These are phyloP conservation scores for Rhizoclosmatium globosum DNA, from an alignment of 192 early-diverging fungal species.

Conservation along the genomic window DNA sequence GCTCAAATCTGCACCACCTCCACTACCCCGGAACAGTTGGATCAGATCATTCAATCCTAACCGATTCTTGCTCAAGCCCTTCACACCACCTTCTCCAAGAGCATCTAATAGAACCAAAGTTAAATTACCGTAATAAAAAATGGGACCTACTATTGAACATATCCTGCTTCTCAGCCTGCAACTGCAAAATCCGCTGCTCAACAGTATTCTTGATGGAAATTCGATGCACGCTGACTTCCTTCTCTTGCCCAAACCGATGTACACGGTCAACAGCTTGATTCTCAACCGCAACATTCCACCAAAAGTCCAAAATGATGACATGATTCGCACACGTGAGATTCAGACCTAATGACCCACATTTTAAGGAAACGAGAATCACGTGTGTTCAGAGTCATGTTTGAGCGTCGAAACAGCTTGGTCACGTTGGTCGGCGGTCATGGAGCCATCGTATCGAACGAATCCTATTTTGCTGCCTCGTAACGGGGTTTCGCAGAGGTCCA, in stretches of 20 bases:
- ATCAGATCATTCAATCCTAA: constrained; percentile 47
- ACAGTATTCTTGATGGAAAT: constrained; percentile 71
- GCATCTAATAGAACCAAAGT: constrained; percentile 31
- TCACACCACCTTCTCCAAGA: constrained; percentile 44
- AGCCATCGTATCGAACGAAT: constrained; percentile 43
- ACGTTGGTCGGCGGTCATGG: constrained; percentile 38
- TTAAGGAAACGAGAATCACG: constrained; percentile 47
- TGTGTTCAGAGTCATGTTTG: constrained; percentile 30
- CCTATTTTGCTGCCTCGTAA: constrained; percentile 31
- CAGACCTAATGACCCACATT: constrained; percentile 53
- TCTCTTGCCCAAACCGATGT: constrained; percentile 35
- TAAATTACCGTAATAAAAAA: not conserved
- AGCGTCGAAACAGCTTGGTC: constrained; percentile 32
- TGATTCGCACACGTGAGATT: constrained; percentile 52
- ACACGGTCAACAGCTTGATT: constrained; percentile 72
- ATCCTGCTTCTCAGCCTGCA: constrained; percentile 71
- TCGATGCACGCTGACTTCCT: constrained; percentile 66
- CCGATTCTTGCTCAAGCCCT: constrained; percentile 30
- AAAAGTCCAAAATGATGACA: constrained; percentile 54
- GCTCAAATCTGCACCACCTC: constrained; percentile 2
- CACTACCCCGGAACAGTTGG: constrained; percentile 41
- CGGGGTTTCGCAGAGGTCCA: constrained; percentile 41
- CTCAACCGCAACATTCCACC: constrained; percentile 77
- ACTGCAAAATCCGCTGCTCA: constrained; percentile 73
- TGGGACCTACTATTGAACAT: constrained; percentile 28